Conservation (phyloP, 805 yeast genomes). For the Metschnikowia similis region DNA sequence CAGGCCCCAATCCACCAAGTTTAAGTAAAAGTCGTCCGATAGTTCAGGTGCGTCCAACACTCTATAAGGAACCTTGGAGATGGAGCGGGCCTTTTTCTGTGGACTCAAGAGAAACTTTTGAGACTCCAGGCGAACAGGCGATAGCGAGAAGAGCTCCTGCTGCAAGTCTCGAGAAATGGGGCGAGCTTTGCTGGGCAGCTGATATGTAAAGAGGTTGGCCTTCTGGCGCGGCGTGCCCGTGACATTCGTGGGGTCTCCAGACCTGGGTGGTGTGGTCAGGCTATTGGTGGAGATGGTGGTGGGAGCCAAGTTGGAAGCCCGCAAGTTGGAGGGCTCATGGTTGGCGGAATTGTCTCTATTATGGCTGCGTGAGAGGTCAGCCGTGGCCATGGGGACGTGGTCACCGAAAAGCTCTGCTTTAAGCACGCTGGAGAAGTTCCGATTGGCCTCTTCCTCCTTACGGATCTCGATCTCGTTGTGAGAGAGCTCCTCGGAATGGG, state of each 20-base stretch:
- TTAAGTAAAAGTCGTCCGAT: slow-evolving; percentile 89
- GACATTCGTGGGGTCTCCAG: slow-evolving; percentile 5
- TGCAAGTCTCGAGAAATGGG: slow-evolving; percentile 63
- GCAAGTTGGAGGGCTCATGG: slow-evolving; percentile 4
- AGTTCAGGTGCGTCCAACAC: slow-evolving; percentile 95
- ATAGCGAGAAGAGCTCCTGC: slow-evolving; percentile 70
- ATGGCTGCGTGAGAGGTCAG: slow-evolving; percentile 23
- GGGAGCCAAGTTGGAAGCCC: slow-evolving; percentile 7
- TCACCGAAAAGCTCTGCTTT: slow-evolving; percentile 92
- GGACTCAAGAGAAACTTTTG: slow-evolving; percentile 79
- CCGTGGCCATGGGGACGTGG: slow-evolving; percentile 55
- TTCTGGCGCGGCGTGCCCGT: slow-evolving; percentile 39
- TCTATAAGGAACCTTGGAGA: slow-evolving; percentile 83
- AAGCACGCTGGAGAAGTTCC: slow-evolving; percentile 79
- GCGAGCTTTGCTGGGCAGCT: slow-evolving; percentile 61
- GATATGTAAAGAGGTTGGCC: slow-evolving; percentile 68
- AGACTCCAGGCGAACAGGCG: slow-evolving; percentile 87
- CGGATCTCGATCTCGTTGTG: slow-evolving; percentile 64
- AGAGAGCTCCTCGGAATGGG: slow-evolving; percentile 16
- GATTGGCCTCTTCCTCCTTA: slow-evolving; percentile 76
- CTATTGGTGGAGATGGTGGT: slow-evolving; percentile 6
- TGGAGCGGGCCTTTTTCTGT: slow-evolving; percentile 68
- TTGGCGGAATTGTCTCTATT: slow-evolving; percentile 2
- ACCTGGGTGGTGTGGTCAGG: slow-evolving; percentile 23
- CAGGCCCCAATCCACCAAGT: slow-evolving; percentile 93